These are phyloP conservation scores for Picea sitchensis DNA, from an alignment of 75 land plant genomes.

Conservation along the genomic window DNA sequence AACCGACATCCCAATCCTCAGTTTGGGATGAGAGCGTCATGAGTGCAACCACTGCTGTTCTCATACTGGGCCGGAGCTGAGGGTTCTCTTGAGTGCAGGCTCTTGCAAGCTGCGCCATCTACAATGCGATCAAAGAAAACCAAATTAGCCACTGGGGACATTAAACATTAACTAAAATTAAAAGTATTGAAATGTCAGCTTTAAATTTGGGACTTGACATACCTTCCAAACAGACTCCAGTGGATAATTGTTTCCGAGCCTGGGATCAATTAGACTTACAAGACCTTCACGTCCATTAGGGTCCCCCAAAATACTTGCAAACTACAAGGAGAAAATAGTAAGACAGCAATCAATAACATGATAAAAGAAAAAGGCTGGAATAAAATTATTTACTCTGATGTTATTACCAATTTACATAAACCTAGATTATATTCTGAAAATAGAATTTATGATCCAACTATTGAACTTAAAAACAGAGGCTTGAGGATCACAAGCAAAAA, in stretches of 20 bases:
- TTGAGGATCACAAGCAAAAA: not conserved
- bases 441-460: not conserved
- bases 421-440: not conserved
- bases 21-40: constrained; percentile 84
- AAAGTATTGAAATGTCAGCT: not conserved
- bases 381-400: not conserved
- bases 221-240: constrained; percentile 83
- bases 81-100: constrained; percentile 86
- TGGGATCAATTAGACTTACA: constrained; percentile 66
- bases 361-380: not conserved
- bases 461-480: not conserved
- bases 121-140: constrained; percentile 8
- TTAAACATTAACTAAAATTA: not conserved
- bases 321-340: constrained; percentile 46
- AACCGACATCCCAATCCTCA: constrained; percentile 73
- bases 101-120: constrained; percentile 88
- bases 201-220: not conserved
- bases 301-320: constrained; percentile 54
- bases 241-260: constrained; percentile 71
- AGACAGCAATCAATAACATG: not conserved
- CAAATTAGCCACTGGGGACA: not conserved
- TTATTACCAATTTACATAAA: too few relatives aligned
- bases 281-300: constrained; percentile 65
- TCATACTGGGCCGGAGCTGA: constrained; percentile 77
- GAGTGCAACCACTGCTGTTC: constrained; percentile 80